Percentiles rank a stretch among this genome's conserved stretches.
Evolutionary conservation across 2,329 filamentous ascomycete species (phyloP).

Genomic region (Xylaria polymorpha): DNA sequence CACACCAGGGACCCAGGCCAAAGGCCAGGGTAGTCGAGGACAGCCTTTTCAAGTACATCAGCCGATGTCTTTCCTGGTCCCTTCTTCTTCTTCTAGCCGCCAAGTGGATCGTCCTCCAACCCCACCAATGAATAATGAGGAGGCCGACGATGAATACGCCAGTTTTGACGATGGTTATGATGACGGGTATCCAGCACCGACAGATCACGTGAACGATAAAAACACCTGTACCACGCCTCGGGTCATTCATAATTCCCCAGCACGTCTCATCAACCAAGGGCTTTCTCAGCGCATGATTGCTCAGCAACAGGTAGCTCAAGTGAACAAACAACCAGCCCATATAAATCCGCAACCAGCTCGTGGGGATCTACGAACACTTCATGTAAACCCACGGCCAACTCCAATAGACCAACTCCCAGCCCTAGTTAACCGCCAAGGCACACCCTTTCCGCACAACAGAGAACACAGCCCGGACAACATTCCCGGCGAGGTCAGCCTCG

Average conservation of each 20-base stretch:
- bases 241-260: background rate
- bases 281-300: background rate
- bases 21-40: background rate
- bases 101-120: background rate
- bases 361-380: background rate
- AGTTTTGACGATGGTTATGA: background rate
- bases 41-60: conserved; percentile 15
- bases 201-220: background rate
- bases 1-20: background rate
- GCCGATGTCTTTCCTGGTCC: conserved; percentile 5
- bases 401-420: background rate
- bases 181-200: background rate
- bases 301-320: background rate
- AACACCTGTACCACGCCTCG: background rate
- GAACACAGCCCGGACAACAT: background rate
- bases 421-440: background rate
- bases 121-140: background rate
- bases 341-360: background rate
- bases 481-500: background rate
- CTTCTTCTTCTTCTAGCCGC: background rate
- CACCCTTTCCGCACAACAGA: background rate
- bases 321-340: background rate
- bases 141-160: background rate
- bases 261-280: background rate
- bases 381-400: background rate